Conservation (phyloP, 768 basidiomycete species). For the Basidioascus undulatus region DNA sequence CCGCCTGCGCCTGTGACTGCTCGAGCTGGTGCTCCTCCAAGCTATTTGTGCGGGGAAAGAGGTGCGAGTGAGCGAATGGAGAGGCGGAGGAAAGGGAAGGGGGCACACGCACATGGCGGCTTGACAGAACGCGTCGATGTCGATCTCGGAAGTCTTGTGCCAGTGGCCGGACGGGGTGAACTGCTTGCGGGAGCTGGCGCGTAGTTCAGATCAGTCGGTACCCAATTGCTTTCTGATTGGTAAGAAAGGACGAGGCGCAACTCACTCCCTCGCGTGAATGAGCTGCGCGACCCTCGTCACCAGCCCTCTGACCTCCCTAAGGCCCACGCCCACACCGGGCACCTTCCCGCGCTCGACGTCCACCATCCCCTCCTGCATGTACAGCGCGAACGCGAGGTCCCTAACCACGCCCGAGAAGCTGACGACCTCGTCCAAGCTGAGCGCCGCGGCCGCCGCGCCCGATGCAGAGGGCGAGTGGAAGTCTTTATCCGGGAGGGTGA, state of each 20-base stretch:
- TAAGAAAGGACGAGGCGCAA: constrained; percentile 8
- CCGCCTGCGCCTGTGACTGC: too few relatives aligned
- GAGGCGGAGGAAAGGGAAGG: too few relatives aligned
- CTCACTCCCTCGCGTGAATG: constrained; percentile 74
- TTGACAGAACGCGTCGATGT: too few relatives aligned
- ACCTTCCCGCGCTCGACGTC: constrained; percentile 23
- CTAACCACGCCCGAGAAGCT: constrained; percentile 52
- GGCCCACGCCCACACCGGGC: constrained; percentile 25
- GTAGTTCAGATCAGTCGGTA: too few relatives aligned
- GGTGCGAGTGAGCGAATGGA: too few relatives aligned
- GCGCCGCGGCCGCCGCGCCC: constrained; percentile 34
- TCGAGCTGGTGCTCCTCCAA: too few relatives aligned
- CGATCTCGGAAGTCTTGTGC: neutral
- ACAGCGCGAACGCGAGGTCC: constrained; percentile 60
- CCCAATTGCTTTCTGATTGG: too few relatives aligned
- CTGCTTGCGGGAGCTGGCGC: too few relatives aligned
- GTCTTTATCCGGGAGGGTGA: constrained; percentile 91
- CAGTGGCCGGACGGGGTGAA: too few relatives aligned
- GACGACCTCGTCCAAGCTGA: constrained; percentile 55
- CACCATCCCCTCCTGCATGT: constrained; percentile 33
- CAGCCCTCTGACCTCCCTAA: constrained; percentile 48
- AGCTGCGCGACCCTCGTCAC: constrained; percentile 54
- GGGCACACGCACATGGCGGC: too few relatives aligned
- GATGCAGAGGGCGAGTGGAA: constrained; percentile 37
- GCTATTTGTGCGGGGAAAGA: too few relatives aligned